These are phyloP conservation scores for Fraxinus platypoda DNA, from an alignment of 305 asterid genomes.

Conservation along the genomic window DNA sequence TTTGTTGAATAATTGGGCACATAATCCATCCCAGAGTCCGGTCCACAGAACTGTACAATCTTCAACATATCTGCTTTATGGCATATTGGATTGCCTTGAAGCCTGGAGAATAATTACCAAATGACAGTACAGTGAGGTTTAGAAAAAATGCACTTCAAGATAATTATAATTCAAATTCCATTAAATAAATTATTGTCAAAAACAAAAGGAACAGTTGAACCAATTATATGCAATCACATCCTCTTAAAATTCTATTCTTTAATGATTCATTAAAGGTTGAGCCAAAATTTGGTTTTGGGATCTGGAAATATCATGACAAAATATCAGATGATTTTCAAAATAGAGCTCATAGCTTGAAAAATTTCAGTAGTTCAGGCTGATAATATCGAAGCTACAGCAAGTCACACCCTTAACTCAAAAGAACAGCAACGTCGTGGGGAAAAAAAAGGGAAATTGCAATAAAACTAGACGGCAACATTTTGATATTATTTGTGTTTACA, in stretches of 20 bases:
- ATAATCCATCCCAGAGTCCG: constrained; percentile 25
- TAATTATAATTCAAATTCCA: neutral
- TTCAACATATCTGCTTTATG: constrained; percentile 27
- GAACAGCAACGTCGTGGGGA: neutral
- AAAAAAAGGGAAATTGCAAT: neutral
- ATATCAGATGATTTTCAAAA: neutral
- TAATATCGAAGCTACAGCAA: neutral
- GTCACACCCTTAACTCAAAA: neutral
- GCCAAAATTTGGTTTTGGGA: neutral
- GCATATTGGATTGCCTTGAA: constrained; percentile 47
- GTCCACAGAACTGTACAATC: constrained; percentile 35
- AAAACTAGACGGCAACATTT: neutral
- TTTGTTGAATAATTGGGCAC: constrained; percentile 17
- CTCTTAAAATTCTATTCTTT: neutral
- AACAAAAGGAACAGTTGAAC: neutral
- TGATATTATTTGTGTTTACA: neutral
- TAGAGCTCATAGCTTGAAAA: neutral
- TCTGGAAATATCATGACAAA: neutral
- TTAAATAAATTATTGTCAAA: neutral
- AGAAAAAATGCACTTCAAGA: neutral
- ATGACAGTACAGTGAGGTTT: constrained; percentile 14
- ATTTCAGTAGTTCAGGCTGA: neutral
- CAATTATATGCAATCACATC: neutral
- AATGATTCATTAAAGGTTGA: neutral
- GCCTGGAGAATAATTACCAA: constrained; percentile 29